A percentile compares a stretch with the other conserved stretches of the same genome.
These are phyloP conservation scores for Xylariales sp. DNA, from an alignment of 2,329 filamentous ascomycete species.

Conservation along the genomic window DNA sequence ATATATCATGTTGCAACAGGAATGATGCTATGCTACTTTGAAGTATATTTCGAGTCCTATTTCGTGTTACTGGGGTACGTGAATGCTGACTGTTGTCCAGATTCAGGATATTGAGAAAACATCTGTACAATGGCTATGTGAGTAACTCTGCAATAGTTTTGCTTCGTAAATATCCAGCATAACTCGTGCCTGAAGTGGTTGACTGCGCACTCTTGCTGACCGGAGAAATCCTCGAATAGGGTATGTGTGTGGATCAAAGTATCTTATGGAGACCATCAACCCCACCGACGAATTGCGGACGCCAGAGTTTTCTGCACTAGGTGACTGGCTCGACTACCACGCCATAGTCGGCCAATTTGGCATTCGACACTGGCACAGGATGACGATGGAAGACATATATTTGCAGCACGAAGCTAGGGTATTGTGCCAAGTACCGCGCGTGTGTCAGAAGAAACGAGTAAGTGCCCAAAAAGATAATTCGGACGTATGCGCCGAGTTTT, in stretches of 20 bases:
- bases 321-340: constrained; percentile 3
- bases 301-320: neutral
- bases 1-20: constrained; percentile 1
- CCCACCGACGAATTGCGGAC: neutral
- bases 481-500: too few relatives aligned
- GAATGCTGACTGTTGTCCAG: neutral
- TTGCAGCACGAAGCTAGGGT: neutral
- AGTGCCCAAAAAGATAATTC: too few relatives aligned
- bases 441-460: neutral
- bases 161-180: too few relatives aligned
- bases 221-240: too few relatives aligned
- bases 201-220: too few relatives aligned
- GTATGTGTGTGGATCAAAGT: neutral
- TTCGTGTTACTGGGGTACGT: too few relatives aligned
- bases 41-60: neutral
- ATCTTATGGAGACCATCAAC: neutral
- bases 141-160: too few relatives aligned
- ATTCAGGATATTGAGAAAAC: constrained; percentile 1
- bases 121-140: neutral
- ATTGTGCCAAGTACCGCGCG: neutral
- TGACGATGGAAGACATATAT: neutral
- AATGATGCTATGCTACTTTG: constrained; percentile 1
- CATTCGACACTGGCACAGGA: neutral
- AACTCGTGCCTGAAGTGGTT: too few relatives aligned
- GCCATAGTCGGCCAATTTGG: neutral